Evolutionary conservation across 2,329 filamentous ascomycete species (phyloP).

Genomic region (Elsinoe batatas): DNA sequence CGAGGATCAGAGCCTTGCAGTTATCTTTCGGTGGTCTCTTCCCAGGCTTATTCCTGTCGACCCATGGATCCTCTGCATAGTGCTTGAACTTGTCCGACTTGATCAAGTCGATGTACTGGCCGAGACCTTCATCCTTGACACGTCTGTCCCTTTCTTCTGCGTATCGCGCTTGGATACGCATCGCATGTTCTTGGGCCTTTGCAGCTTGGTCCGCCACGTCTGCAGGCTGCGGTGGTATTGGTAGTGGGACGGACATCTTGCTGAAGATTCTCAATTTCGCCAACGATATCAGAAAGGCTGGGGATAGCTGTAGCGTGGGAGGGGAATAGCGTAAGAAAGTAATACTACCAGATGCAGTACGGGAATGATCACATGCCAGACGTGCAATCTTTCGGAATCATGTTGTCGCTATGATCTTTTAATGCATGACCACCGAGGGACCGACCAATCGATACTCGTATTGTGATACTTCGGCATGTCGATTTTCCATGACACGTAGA

Average conservation of each 20-base stretch:
- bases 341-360: no score
- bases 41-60: conserved; percentile 13
- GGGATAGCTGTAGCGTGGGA: no score
- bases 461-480: background rate
- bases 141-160: conserved; percentile 22
- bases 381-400: background rate
- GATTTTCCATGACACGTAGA: background rate
- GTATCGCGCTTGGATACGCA: conserved; percentile 18
- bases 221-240: background rate
- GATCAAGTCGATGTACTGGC: conserved; percentile 21
- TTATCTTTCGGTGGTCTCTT: conserved; percentile 4
- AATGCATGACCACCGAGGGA: background rate
- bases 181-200: conserved; percentile 13
- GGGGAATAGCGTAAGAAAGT: no score
- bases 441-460: conserved; percentile 1
- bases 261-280: background rate
- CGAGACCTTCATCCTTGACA: conserved; percentile 17
- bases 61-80: conserved; percentile 26
- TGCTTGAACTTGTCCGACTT: conserved; percentile 19
- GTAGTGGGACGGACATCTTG: background rate
- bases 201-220: background rate
- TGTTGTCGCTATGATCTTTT: background rate
- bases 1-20: conserved; percentile 29
- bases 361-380: background rate
- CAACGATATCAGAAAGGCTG: no score